phyloP scores from a whole-genome alignment of 306 rosid species.

The Canavalia gladiata region DNA sequence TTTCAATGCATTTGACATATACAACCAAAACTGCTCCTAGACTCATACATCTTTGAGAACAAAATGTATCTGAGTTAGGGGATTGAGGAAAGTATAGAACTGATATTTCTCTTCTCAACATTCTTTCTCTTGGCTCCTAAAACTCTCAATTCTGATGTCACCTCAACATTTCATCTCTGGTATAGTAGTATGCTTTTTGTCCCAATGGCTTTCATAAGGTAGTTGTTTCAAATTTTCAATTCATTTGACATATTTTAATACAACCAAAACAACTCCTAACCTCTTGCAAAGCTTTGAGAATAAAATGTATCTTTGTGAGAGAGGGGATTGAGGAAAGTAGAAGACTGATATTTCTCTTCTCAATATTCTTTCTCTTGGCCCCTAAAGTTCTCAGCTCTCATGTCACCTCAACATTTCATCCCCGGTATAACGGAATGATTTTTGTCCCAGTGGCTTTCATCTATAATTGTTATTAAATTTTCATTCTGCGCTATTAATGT shows the following conservation, averaged over 20 bases:
- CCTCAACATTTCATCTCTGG: constrained; percentile 18
- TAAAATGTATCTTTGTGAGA: constrained; percentile 2
- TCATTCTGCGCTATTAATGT: not conserved
- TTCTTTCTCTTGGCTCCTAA: constrained; percentile 24
- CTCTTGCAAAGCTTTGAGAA: constrained; percentile 4
- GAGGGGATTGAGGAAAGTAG: constrained; percentile 11
- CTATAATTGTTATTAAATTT: not conserved
- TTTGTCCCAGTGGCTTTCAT: constrained; percentile 6
- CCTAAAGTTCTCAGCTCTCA: constrained; percentile 4
- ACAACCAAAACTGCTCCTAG: not conserved
- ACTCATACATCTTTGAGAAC: constrained; percentile 20
- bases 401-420: constrained; percentile 25
- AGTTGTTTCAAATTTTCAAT: not conserved
- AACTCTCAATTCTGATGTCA: constrained; percentile 5
- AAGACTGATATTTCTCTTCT: constrained; percentile 21
- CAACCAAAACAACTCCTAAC: constrained; percentile 3
- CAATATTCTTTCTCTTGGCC: constrained; percentile 24
- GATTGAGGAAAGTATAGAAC: constrained; percentile 13
- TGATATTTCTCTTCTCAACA: constrained; percentile 15
- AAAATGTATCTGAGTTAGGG: not conserved
- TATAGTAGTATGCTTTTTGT: not conserved
- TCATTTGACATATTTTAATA: not conserved
- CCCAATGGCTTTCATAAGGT: not conserved
- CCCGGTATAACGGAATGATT: not conserved
- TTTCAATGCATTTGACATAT: not conserved